These are phyloP conservation scores for Ceratocystis lukuohia DNA, from an alignment of 2,329 filamentous ascomycete genomes.

Conservation along the genomic window DNA sequence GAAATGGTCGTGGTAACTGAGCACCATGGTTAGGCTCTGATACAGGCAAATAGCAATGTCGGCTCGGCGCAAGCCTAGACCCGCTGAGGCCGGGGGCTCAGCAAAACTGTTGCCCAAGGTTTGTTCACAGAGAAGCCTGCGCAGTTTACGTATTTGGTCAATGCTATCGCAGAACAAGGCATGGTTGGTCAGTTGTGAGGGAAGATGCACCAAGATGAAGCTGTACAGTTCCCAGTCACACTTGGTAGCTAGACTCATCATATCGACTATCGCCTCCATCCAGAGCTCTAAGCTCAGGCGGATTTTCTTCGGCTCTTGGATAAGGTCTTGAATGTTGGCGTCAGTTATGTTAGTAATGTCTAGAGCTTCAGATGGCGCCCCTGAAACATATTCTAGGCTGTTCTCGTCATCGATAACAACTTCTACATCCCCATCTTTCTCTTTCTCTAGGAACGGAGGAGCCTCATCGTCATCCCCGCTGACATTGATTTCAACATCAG, in stretches of 20 bases:
- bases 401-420: background rate
- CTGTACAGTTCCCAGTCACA: conserved; percentile 85
- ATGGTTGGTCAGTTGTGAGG: conserved; percentile 80
- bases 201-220: conserved; percentile 73
- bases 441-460: conserved; percentile 10
- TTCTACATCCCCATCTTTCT: conserved; percentile 1
- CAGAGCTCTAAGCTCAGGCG: conserved; percentile 50
- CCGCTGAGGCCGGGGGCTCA: conserved; percentile 53
- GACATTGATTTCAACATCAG: conserved; percentile 15
- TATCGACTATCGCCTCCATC: conserved; percentile 56
- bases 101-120: conserved; percentile 63
- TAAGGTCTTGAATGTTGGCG: background rate
- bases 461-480: conserved; percentile 17
- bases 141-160: conserved; percentile 60
- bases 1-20: conserved; percentile 82
- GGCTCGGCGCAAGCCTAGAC: conserved; percentile 69
- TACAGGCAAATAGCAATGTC: conserved; percentile 84
- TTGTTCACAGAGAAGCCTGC: conserved; percentile 68
- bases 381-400: conserved; percentile 20
- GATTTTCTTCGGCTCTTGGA: conserved; percentile 23
- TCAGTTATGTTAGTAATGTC: background rate
- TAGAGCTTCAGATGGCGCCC: conserved; percentile 23
- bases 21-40: conserved; percentile 70
- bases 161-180: conserved; percentile 65
- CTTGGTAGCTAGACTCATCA: conserved; percentile 8